A percentile compares a stretch with the other conserved stretches of the same genome.
Evolutionary conservation across 2,329 filamentous ascomycete species (phyloP).

Genomic region (Microcyclospora tardicrescens): DNA sequence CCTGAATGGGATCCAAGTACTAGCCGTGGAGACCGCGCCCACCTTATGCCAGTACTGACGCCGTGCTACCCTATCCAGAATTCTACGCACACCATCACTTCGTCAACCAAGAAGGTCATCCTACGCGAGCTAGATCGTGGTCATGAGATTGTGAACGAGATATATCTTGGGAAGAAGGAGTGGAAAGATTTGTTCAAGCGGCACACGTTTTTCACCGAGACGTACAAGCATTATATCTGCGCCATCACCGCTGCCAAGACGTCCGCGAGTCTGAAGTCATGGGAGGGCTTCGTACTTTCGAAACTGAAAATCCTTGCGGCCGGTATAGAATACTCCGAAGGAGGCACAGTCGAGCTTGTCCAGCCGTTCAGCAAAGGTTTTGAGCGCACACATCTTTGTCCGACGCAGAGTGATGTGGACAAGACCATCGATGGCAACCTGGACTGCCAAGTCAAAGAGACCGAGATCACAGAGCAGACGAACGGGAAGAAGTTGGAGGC

Average conservation of each 20-base stretch:
- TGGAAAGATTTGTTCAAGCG: slow-evolving; percentile 86
- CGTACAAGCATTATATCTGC: slow-evolving; percentile 91
- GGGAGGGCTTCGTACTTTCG: slow-evolving; percentile 87
- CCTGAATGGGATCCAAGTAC: slow-evolving; percentile 83
- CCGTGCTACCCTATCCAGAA: slow-evolving; percentile 97
- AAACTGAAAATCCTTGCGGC: slow-evolving; percentile 78
- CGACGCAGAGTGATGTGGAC: slow-evolving; percentile 47
- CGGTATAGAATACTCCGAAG: slow-evolving; percentile 65
- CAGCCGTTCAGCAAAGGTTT: slow-evolving; percentile 91
- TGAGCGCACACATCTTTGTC: slow-evolving; percentile 63
- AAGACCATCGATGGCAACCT: slow-evolving; percentile 50
- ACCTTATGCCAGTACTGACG: slow-evolving; percentile 97
- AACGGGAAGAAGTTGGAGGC: slow-evolving; percentile 35
- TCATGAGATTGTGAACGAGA: slow-evolving; percentile 62
- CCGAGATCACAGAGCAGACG: slow-evolving; percentile 38
- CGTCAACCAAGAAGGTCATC: slow-evolving; percentile 75
- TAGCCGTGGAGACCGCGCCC: slow-evolving; percentile 67
- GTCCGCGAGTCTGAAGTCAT: slow-evolving; percentile 72
- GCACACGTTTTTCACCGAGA: slow-evolving; percentile 84
- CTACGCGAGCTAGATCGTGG: slow-evolving; percentile 69
- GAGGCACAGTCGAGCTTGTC: slow-evolving; percentile 57
- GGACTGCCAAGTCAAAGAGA: slow-evolving; percentile 46
- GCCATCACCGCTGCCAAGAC: slow-evolving; percentile 71
- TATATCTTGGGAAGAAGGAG: slow-evolving; percentile 59
- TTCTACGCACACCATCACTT: slow-evolving; percentile 84